These are phyloP conservation scores for Pisolithus albus DNA, from an alignment of 768 basidiomycete species.

Conservation along the genomic window DNA sequence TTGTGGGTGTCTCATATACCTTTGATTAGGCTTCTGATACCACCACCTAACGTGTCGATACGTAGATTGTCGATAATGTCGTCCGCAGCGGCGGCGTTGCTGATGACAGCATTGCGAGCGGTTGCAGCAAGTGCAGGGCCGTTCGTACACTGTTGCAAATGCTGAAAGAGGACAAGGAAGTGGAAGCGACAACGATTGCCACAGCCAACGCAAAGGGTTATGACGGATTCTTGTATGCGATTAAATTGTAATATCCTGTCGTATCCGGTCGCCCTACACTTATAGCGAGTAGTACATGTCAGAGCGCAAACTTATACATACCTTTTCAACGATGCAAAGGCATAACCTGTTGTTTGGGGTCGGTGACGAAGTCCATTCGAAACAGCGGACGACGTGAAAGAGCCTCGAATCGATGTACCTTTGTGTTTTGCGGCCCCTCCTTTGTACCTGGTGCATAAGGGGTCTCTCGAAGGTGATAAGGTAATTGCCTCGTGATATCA, in stretches of 20 bases:
- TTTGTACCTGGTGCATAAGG: no score
- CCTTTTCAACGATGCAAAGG: no score
- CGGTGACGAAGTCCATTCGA: no score
- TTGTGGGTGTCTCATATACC: slow-evolving; percentile 33
- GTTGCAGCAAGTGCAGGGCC: slow-evolving; percentile 30
- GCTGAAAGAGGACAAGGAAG: slow-evolving; percentile 43
- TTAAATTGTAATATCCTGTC: slow-evolving; percentile 5
- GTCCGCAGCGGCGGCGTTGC: slow-evolving; percentile 44
- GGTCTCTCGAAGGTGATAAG: no score
- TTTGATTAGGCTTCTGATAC: not conserved
- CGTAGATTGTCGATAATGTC: slow-evolving; percentile 56
- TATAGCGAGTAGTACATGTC: no score
- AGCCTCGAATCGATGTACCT: no score
- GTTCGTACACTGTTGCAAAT: slow-evolving; percentile 39
- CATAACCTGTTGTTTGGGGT: no score
- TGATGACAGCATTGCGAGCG: slow-evolving; percentile 30
- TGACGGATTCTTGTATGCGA: slow-evolving; percentile 47
- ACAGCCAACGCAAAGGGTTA: slow-evolving; percentile 48
- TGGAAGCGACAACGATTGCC: slow-evolving; percentile 44
- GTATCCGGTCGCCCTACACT: no score
- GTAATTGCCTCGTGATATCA: no score
- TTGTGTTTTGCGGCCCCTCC: no score
- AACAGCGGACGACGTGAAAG: no score
- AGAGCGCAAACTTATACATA: no score
- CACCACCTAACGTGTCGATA: not conserved